Evolutionary conservation across 257 asterid genomes (phyloP).

Genomic region (Coffea eugenioides): DNA sequence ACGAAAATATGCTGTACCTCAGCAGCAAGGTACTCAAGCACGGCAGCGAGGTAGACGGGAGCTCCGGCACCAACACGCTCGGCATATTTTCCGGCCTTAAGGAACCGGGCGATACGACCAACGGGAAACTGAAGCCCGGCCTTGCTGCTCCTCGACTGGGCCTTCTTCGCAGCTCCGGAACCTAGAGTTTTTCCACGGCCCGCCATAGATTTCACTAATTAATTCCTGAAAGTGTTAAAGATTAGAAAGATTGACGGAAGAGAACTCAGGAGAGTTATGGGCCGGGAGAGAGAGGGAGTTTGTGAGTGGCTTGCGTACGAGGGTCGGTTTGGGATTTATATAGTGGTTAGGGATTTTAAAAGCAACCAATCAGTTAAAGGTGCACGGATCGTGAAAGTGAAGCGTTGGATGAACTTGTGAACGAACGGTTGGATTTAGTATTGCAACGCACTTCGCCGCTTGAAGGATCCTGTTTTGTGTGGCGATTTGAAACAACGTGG

Average conservation of each 20-base stretch:
- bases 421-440: conserved; percentile 35
- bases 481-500: neutral
- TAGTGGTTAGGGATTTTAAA: conserved; percentile 20
- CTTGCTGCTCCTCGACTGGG: conserved; percentile 67
- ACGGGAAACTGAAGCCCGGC: conserved; percentile 89
- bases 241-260: too few species aligned
- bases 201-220: conserved; percentile 40
- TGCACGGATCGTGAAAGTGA: conserved; percentile 29
- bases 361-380: conserved; percentile 30
- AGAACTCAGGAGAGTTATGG: neutral
- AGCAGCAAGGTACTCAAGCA: conserved; percentile 76
- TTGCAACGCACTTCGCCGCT: neutral
- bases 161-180: conserved; percentile 67
- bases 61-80: conserved; percentile 92
- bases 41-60: conserved; percentile 86
- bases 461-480: neutral
- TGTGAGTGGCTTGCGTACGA: neutral
- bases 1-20: conserved; percentile 36
- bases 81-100: conserved; percentile 84
- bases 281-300: neutral
- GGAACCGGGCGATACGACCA: conserved; percentile 80
- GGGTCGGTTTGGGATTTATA: conserved; percentile 30
- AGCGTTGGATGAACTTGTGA: conserved; percentile 35
- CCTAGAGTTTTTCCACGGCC: conserved; percentile 85
- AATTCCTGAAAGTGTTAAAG: neutral